Conservation (phyloP, 2,329 filamentous ascomycete species). For the Emydomyces testavorans region DNA sequence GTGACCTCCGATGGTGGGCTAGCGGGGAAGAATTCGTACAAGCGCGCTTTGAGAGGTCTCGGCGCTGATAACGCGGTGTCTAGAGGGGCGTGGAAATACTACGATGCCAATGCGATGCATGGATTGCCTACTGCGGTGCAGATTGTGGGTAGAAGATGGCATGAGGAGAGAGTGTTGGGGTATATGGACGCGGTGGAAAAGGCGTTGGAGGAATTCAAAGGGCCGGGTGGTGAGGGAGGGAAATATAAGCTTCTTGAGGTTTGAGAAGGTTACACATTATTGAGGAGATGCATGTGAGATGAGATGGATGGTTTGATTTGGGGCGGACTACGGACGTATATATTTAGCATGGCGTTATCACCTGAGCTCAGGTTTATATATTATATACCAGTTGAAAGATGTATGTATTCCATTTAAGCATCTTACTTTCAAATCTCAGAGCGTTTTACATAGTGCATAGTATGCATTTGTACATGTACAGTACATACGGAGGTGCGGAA, state of each 20-base stretch:
- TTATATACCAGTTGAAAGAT: too few relatives aligned
- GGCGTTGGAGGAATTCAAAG: slow-evolving; percentile 46
- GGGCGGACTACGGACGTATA: background rate
- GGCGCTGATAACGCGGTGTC: slow-evolving; percentile 64
- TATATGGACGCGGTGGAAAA: slow-evolving; percentile 70
- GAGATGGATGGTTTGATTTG: background rate
- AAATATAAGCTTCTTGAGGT: slow-evolving; percentile 31
- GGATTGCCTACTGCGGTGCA: slow-evolving; percentile 80
- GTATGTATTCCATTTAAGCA: too few relatives aligned
- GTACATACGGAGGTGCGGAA: too few relatives aligned
- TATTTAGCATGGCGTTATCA: too few relatives aligned
- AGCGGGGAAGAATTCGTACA: slow-evolving; percentile 33
- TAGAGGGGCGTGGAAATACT: slow-evolving; percentile 71
- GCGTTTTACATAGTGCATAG: too few relatives aligned
- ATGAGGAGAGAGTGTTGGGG: slow-evolving; percentile 78
- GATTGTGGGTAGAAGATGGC: slow-evolving; percentile 63
- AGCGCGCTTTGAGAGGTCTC: slow-evolving; percentile 25
- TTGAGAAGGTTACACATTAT: background rate
- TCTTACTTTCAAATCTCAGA: too few relatives aligned
- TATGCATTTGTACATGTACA: too few relatives aligned
- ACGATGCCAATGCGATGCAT: slow-evolving; percentile 71
- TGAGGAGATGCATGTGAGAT: background rate
- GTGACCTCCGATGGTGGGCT: slow-evolving; percentile 32
- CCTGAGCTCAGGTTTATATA: background rate
- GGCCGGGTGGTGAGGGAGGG: slow-evolving; percentile 26